Percentiles rank a stretch among this genome's conserved stretches.
Evolutionary conservation across 306 rosid species (phyloP).

Genomic region (Albizia julibrissin): DNA sequence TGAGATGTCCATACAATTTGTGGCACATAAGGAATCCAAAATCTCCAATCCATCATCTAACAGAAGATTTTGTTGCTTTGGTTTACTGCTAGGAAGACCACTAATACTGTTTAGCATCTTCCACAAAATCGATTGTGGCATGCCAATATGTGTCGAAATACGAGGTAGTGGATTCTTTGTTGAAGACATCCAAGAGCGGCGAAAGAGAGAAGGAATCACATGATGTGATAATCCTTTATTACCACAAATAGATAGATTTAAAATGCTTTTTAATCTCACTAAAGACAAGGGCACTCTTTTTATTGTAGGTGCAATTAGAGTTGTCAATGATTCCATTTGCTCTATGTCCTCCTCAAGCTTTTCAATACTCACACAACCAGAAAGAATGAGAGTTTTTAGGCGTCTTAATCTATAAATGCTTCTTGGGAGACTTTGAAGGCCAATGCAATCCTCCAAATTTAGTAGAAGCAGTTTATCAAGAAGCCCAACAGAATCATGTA

Average conservation of each 20-base stretch:
- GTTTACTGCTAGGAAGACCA: background rate
- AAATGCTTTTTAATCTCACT: background rate
- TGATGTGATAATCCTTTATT: background rate
- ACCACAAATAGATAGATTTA: background rate
- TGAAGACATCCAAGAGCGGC: background rate
- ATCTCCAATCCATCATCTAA: background rate
- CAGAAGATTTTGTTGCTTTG: background rate
- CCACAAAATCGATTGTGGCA: background rate
- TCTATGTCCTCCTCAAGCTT: background rate
- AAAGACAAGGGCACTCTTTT: background rate
- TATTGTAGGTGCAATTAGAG: background rate
- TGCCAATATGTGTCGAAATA: background rate
- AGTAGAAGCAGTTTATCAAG: background rate
- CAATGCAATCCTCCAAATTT: background rate
- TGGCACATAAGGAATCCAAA: background rate
- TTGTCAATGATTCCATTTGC: background rate
- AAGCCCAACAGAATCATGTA: background rate
- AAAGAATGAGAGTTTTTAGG: background rate
- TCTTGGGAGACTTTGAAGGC: background rate
- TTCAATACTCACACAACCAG: background rate
- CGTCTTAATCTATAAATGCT: background rate
- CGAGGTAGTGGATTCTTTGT: background rate
- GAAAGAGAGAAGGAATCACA: background rate
- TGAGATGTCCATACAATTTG: background rate
- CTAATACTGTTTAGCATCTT: background rate